Percentiles rank a stretch among this genome's conserved stretches.
These are phyloP conservation scores for Lagenidium sp. DNA, from an alignment of 352 stramenopile species.

Conservation along the genomic window DNA sequence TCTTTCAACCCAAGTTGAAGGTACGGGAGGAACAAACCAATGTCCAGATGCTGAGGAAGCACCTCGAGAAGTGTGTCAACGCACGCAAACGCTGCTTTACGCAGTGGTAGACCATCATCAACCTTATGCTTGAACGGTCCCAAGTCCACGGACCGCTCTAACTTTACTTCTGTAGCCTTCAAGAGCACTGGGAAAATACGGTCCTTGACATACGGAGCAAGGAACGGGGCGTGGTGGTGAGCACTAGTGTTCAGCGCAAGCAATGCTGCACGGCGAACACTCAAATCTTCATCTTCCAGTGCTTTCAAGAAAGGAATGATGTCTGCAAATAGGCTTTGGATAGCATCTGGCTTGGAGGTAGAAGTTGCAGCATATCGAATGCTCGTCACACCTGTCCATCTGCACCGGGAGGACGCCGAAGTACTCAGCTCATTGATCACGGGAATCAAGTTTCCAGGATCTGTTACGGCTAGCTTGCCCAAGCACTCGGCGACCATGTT, in stretches of 20 bases:
- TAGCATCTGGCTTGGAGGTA: slow-evolving; percentile 16
- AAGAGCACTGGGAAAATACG: slow-evolving; percentile 89
- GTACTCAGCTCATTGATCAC: slow-evolving; percentile 80
- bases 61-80: slow-evolving; percentile 95
- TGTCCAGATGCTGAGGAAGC: slow-evolving; percentile 89
- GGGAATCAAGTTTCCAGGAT: slow-evolving; percentile 84
- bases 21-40: slow-evolving; percentile 89
- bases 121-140: slow-evolving; percentile 99
- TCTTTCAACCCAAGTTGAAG: slow-evolving; percentile 86
- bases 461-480: slow-evolving; percentile 90
- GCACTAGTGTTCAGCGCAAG: slow-evolving; percentile 95
- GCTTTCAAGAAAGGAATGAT: slow-evolving; percentile 89
- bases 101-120: slow-evolving; percentile 77
- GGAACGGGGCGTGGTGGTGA: slow-evolving; percentile 88
- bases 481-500: slow-evolving; percentile 98
- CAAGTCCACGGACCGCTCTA: slow-evolving; percentile 96
- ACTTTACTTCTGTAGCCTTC: slow-evolving; percentile 87
- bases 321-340: slow-evolving; percentile 37
- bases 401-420: slow-evolving; percentile 38
- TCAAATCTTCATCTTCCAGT: slow-evolving; percentile 93
- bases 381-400: slow-evolving; percentile 90
- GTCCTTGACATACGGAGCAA: slow-evolving; percentile 72
- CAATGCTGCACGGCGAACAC: slow-evolving; percentile 92
- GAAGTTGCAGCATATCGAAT: slow-evolving; percentile 85
- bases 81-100: slow-evolving; percentile 91